Percentiles rank a stretch among this genome's conserved stretches.
Conservation (phyloP, 192 early-diverging fungal genomes). For the Podochytrium sp. region DNA sequence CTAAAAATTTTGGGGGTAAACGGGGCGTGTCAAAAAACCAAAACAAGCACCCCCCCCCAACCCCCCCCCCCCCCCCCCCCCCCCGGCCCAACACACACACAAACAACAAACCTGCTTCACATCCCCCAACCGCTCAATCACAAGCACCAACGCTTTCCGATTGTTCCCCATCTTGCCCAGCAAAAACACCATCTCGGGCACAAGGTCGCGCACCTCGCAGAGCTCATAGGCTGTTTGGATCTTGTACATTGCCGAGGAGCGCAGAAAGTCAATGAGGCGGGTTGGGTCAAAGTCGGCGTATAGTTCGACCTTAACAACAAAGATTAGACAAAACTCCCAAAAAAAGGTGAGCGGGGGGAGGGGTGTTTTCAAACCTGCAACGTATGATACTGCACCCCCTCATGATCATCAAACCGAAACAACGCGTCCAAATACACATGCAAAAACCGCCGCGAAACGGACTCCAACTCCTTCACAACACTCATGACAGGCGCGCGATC, state of each 20-base stretch:
- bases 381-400: slow-evolving; percentile 41
- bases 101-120: slow-evolving; percentile 71
- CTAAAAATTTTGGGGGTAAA: not conserved
- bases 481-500: slow-evolving; percentile 75
- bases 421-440: slow-evolving; percentile 93
- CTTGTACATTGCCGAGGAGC: slow-evolving; percentile 42
- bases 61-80: not conserved
- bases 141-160: slow-evolving; percentile 87
- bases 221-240: slow-evolving; percentile 23
- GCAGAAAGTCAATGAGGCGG: slow-evolving; percentile 83
- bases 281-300: slow-evolving; percentile 38
- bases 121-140: slow-evolving; percentile 88
- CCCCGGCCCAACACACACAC: too few species aligned
- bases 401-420: slow-evolving; percentile 63
- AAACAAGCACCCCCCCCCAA: too few species aligned
- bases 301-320: slow-evolving; percentile 12
- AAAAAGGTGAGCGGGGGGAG: too few species aligned
- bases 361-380: slow-evolving; percentile 33
- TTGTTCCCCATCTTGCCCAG: slow-evolving; percentile 98
- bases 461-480: slow-evolving; percentile 76
- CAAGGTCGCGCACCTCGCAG: slow-evolving; percentile 84
- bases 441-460: slow-evolving; percentile 54
- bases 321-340: not conserved
- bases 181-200: slow-evolving; percentile 97
- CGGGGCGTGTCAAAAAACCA: too few species aligned